These are phyloP conservation scores for Persicaria tinctoria DNA, from an alignment of 148 eudicot genomes.

Conservation along the genomic window DNA sequence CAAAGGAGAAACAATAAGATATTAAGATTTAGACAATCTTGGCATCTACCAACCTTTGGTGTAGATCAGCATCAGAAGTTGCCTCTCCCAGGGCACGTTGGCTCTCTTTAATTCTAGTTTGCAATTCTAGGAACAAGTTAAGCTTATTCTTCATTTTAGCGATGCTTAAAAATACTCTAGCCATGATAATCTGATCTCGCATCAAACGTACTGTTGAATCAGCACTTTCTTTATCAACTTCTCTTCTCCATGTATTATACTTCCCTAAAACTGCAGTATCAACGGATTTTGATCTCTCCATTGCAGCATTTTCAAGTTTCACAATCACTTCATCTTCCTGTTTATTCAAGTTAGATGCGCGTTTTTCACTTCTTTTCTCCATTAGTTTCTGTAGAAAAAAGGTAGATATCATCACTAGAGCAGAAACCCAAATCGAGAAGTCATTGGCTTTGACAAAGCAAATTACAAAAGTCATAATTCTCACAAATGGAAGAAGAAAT, in stretches of 20 bases:
- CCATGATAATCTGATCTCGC: conserved; percentile 92
- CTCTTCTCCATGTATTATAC: conserved; percentile 86
- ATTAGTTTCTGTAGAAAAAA: conserved; percentile 46
- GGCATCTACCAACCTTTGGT: conserved; percentile 40
- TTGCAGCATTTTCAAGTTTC: conserved; percentile 89
- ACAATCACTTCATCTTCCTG: conserved; percentile 68
- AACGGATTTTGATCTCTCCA: conserved; percentile 84
- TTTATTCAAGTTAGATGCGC: conserved; percentile 60
- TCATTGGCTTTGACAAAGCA: not conserved
- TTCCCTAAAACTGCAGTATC: conserved; percentile 91
- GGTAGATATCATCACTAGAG: not conserved
- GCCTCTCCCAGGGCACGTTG: conserved; percentile 89
- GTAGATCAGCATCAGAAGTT: conserved; percentile 63
- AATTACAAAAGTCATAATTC: not conserved
- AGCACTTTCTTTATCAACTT: conserved; percentile 71
- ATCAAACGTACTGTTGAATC: conserved; percentile 81
- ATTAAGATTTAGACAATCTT: not conserved
- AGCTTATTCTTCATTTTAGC: conserved; percentile 71
- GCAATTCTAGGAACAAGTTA: conserved; percentile 67
- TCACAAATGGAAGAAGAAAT: not conserved
- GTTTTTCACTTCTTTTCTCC: conserved; percentile 66
- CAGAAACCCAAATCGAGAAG: not conserved
- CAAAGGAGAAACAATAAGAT: conserved; percentile 5
- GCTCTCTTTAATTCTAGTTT: conserved; percentile 70
- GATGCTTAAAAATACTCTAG: conserved; percentile 76